Evolutionary conservation across 2,329 filamentous ascomycete species (phyloP), one percentile per base, ranked within the genome.

Genomic region (Graphilbum sp.): DNA sequence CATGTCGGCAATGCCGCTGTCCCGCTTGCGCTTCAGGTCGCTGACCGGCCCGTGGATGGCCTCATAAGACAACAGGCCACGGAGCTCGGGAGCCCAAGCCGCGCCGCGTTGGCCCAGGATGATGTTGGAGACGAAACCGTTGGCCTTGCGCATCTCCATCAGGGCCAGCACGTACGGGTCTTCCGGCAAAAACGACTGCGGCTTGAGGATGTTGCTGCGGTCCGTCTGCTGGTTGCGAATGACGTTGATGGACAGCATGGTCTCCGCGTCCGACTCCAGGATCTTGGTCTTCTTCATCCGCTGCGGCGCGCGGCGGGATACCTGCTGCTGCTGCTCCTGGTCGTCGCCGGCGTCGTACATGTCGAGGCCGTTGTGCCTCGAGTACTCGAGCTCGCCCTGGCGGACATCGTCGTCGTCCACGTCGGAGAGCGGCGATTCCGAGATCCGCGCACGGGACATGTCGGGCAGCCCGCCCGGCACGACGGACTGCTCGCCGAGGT

Each of bases 21-120:
- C 86, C 21, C 90, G 78, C 68, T 98, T 98, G 42, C 90, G 75
- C 70, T 96, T 98, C 39, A 88, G 69, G 43, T 93, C 85, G 41
- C 76, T 79, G 32, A 78, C 70, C 41, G 75, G 75, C 43, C 78
- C 39, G 33, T 41, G 77, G 15, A 93, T 70, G 13, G 83, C 70
- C 46, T 92, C 84, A 32, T 95, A 65, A 2, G 86, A 93, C n/a
- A 96, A 64, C 50, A 98, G 75, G n/a, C 81, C 85, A 43, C 84
- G 79, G 17, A 98, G 69, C 59, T 98, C 90, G 1, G 88, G 88
- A 4, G 88, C 88, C 87, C 86, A 95, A 32, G 73, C 74, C 46
- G 73, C 69, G 48, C 77, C 78, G 45, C 82, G 75, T 29, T 78
- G 82, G 44, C 87, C 84, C 37, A 82, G 78, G 60, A 95, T 77